Evolutionary conservation across 2,329 filamentous ascomycete species (phyloP).

Genomic region (Neofusicoccum sp.): DNA sequence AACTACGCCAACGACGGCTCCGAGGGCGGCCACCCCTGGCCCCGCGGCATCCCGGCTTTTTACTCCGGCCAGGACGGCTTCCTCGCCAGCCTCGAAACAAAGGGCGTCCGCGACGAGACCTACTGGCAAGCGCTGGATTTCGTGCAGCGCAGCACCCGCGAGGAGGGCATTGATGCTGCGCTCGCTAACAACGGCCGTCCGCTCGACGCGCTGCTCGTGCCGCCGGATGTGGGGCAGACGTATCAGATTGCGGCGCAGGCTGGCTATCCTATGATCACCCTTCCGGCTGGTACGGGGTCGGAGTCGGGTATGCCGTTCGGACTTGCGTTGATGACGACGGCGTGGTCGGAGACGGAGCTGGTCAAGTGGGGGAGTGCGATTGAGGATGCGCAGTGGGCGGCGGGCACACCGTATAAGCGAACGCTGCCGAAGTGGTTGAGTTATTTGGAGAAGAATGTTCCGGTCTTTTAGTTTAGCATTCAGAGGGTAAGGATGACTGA

Average conservation of each 20-base stretch:
- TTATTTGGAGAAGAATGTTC: slow-evolving; percentile 40
- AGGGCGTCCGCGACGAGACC: slow-evolving; percentile 61
- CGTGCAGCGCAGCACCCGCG: slow-evolving; percentile 55
- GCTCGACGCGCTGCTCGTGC: slow-evolving; percentile 65
- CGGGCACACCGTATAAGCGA: slow-evolving; percentile 21
- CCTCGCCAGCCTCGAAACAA: slow-evolving; percentile 59
- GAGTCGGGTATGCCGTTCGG: slow-evolving; percentile 47
- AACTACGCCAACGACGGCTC: slow-evolving; percentile 59
- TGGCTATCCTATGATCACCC: slow-evolving; percentile 69
- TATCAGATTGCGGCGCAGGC: slow-evolving; percentile 72
- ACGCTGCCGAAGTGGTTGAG: slow-evolving; percentile 38
- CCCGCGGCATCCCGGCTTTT: slow-evolving; percentile 59
- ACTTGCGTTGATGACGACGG: slow-evolving; percentile 54
- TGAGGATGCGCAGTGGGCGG: slow-evolving; percentile 35
- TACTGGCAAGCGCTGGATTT: slow-evolving; percentile 68
- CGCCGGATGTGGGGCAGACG: slow-evolving; percentile 65
- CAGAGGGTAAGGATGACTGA: too few relatives aligned
- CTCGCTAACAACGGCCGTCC: slow-evolving; percentile 46
- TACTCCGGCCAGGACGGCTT: slow-evolving; percentile 71
- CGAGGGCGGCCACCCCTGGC: slow-evolving; percentile 63
- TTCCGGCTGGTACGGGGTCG: slow-evolving; percentile 58
- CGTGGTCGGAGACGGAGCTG: slow-evolving; percentile 58
- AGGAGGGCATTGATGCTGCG: slow-evolving; percentile 69
- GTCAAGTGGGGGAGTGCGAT: slow-evolving; percentile 58
- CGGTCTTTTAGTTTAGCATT: too few relatives aligned